Evolutionary conservation across 768 basidiomycete genomes (phyloP), one percentile per base, ranked within the genome.

Genomic region (Suillus clintonianus): DNA sequence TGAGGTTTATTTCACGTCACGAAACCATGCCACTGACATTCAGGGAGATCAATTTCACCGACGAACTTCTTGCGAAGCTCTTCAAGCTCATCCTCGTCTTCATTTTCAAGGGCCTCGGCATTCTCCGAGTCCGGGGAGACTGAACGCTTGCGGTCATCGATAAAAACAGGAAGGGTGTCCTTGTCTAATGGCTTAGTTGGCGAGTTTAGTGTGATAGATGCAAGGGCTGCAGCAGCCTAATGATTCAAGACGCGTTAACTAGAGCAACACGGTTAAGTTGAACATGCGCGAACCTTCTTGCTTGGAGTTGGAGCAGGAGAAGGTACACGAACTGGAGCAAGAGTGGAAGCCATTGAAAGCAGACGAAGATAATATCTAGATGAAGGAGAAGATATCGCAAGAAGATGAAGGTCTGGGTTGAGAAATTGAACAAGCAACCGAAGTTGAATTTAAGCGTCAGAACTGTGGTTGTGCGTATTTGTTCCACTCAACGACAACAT

Each of bases 1-100:
- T 62, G 37, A 54, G 24, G 15, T n/a, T 15, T n/a, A 4, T 24
- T 13, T 45, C 7, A 2, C 17, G 6, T n/a, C 8, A 39, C 6
- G 13, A 39, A 17, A 9, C n/a, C 14, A 22, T 0, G 74, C 15
- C 19, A 60, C 69, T 48, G 77, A 79, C 82, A 74, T 76, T 89
- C 86, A 62, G 84, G 81, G 48, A 89, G 81, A 65, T 87, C 81
- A 59, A 89, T 74, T 42, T 89, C 86, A 47, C 89, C 88, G 27
- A 90, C 88, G 70, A 86, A 89, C 59, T 78, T 76, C 64, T 75
- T 78, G 39, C 82, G 79, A 66, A 74, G 79, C 67, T 77, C 78
- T 39, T 82, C 83, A 51, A 78, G 62, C 19, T 74, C 76, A n/a
- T 69, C 71, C 43, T 74, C 62, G n/a, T 71, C 66, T 0, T 56